A percentile compares a stretch with the other conserved stretches of the same genome.
phyloP scores from a whole-genome alignment of 306 rosid genomes.

The Boehmeria nivea region DNA sequence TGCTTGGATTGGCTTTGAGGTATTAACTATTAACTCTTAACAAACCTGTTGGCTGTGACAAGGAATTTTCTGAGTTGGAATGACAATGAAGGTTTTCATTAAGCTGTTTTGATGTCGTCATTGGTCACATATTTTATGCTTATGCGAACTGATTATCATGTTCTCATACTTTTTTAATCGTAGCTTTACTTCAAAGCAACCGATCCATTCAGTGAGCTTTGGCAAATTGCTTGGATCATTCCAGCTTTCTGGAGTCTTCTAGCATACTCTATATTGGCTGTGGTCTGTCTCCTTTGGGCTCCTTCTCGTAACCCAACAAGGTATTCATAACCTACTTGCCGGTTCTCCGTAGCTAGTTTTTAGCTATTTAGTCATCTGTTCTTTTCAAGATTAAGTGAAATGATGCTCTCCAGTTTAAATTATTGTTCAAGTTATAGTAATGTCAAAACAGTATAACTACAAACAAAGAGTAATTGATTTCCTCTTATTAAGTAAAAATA shows the following conservation, averaged over 20 bases:
- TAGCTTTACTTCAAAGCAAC: constrained; percentile 95
- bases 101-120: too few relatives aligned
- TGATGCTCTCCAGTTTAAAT: neutral
- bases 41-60: neutral
- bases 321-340: too few relatives aligned
- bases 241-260: constrained; percentile 85
- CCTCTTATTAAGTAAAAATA: too few relatives aligned
- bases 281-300: constrained; percentile 89
- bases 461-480: too few relatives aligned
- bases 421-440: too few relatives aligned
- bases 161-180: constrained; percentile 21
- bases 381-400: neutral
- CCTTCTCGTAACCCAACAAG: constrained; percentile 90
- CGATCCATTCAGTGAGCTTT: constrained; percentile 81
- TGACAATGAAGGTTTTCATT: constrained; percentile 6
- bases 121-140: constrained; percentile 4
- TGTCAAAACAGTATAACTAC: too few relatives aligned
- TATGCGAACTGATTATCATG: constrained; percentile 13
- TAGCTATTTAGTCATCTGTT: neutral
- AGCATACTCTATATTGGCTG: constrained; percentile 61
- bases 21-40: constrained; percentile 24
- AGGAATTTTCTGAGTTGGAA: neutral
- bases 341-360: too few relatives aligned
- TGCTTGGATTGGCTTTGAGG: constrained; percentile 98
- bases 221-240: constrained; percentile 95